Conservation (phyloP, 768 basidiomycete species). For the Agaricus blazei region DNA sequence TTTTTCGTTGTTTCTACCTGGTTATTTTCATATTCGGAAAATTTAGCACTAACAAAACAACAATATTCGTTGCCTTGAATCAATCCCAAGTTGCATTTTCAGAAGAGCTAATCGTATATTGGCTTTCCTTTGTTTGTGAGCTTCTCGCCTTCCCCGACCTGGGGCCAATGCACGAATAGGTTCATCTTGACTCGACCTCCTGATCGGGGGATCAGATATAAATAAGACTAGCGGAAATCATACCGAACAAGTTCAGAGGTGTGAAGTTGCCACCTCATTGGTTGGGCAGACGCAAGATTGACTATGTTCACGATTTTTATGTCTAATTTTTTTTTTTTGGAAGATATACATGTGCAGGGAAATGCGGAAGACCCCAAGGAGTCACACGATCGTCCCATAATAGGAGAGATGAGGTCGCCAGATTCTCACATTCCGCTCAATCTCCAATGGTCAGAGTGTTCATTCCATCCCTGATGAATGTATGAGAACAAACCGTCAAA, state of each 20-base stretch:
- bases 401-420: too few species aligned
- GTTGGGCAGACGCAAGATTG: constrained; percentile 30
- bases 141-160: constrained; percentile 45
- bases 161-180: constrained; percentile 32
- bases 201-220: constrained; percentile 16
- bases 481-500: too few species aligned
- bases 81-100: constrained; percentile 46
- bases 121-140: constrained; percentile 59
- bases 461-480: too few species aligned
- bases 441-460: too few species aligned
- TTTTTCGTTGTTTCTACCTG: not conserved
- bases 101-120: constrained; percentile 57
- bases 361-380: too few species aligned
- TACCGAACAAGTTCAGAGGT: constrained; percentile 35
- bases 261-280: constrained; percentile 31
- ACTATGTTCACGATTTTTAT: not conserved
- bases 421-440: too few species aligned
- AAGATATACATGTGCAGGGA: too few species aligned
- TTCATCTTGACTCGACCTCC: constrained; percentile 41
- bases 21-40: not conserved
- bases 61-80: constrained; percentile 40
- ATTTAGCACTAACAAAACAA: constrained; percentile 46
- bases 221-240: constrained; percentile 33
- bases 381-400: too few species aligned
- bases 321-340: not conserved